Evolutionary conservation across 805 yeast genomes (phyloP), one percentile per base, ranked within the genome.

Genomic region (Candida corydali): DNA sequence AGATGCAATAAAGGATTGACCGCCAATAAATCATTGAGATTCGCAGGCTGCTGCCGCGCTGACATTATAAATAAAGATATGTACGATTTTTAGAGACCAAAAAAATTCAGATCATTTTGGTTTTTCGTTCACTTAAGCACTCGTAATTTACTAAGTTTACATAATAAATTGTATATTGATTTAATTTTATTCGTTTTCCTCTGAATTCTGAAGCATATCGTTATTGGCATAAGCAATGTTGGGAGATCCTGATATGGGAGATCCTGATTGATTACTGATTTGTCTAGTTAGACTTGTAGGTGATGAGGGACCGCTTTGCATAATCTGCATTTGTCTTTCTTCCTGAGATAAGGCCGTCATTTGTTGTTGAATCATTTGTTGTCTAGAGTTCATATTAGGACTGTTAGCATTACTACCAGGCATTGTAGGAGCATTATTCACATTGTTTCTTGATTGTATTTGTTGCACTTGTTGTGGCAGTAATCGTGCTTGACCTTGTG

Each of bases 351-450:
- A 50, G 17, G 36, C 20, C 10, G 28, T n/a, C 11, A 31, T 18
- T 27, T 30, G 43, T 11, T 17, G 30, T 18, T 30, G 38, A 16
- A 20, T 18, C 25, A 17, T 34, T 16, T 39, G 41, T 34, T 36
- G 45, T 14, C 31, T 34, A 15, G 5, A 12, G 3, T 22, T 4
- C 3, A 26, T 7, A 26, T 17, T 28, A 17, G 22, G 30, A 26
- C 12, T 26, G 8, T 16, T 27, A 33, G 34, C 28, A 17, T 6
- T 20, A 17, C 18, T 16, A 3, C 32, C 33, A 23, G 75, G 39
- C 59, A 66, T 3, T 69, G 69, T 5, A 68, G 62, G 37, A 69
- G 47, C 9, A 60, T 60, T 8, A 71, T 68, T n/a, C 60, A 57
- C 31, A 49, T 54, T 15, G 49, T 50, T 27, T 26, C 37, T 26